Evolutionary conservation across 2,329 filamentous ascomycete species (phyloP).

Genomic region (Diaporthe sp.): DNA sequence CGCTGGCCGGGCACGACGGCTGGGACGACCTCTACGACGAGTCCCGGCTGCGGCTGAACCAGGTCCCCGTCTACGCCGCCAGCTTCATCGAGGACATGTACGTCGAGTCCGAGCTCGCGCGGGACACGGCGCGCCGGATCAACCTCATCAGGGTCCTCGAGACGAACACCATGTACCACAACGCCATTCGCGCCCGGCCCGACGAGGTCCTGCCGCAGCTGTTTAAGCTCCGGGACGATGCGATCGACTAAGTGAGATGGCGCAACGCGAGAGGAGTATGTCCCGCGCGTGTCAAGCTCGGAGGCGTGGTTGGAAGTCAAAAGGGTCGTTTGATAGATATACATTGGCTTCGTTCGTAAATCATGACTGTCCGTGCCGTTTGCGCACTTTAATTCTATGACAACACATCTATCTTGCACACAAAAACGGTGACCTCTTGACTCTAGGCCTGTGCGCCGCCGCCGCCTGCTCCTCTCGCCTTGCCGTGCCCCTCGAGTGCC

Average conservation of each 20-base stretch:
- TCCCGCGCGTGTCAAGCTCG: neutral
- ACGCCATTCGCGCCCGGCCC: slow-evolving; percentile 79
- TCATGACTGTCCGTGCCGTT: slow-evolving; percentile 44
- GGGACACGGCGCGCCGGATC: slow-evolving; percentile 77
- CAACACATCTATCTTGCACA: slow-evolving; percentile 15
- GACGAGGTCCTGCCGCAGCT: slow-evolving; percentile 84
- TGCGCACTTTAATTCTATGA: slow-evolving; percentile 43
- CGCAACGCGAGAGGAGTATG: neutral
- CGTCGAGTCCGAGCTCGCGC: slow-evolving; percentile 74
- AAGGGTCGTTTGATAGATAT: neutral
- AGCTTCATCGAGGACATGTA: slow-evolving; percentile 81
- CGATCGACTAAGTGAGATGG: slow-evolving; percentile 62
- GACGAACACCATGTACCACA: slow-evolving; percentile 87
- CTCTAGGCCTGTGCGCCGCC: slow-evolving; percentile 9
- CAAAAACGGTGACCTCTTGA: neutral
- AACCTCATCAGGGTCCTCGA: slow-evolving; percentile 84
- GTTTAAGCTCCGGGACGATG: slow-evolving; percentile 81
- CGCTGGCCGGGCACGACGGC: slow-evolving; percentile 70
- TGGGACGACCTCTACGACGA: slow-evolving; percentile 77
- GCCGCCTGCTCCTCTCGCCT: slow-evolving; percentile 42
- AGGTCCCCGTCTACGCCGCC: slow-evolving; percentile 77
- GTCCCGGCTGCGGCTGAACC: slow-evolving; percentile 71
- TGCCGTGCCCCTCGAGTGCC: slow-evolving; percentile 39
- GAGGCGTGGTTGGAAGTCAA: neutral
- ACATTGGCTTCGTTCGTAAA: slow-evolving; percentile 34